Conservation (phyloP, 2,329 filamentous ascomycete genomes). For the Colletotrichum musicola region DNA sequence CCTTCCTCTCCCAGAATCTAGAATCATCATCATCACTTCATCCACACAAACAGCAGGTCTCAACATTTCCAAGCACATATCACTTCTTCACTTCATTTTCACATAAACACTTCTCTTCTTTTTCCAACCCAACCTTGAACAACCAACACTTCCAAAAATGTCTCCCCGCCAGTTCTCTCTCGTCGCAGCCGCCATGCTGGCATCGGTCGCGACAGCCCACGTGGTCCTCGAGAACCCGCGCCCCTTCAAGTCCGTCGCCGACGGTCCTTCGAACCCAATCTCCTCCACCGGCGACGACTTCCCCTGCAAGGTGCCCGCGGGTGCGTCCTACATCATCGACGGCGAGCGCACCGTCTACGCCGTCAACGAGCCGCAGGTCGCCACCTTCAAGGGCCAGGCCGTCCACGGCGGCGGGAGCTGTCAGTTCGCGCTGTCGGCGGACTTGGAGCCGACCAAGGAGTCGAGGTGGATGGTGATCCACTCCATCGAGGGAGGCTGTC, state of each 20-base stretch:
- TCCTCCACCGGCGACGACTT: slow-evolving; percentile 31
- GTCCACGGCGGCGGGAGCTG: slow-evolving; percentile 34
- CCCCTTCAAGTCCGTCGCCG: slow-evolving; percentile 30
- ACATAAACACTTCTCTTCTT: neutral
- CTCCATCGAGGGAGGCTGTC: slow-evolving; percentile 33
- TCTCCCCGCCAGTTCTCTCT: neutral
- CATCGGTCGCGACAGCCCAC: slow-evolving; percentile 16
- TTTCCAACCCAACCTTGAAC: too few relatives aligned
- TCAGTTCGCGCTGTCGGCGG: slow-evolving; percentile 28
- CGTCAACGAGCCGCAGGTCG: slow-evolving; percentile 23
- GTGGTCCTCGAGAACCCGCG: slow-evolving; percentile 34
- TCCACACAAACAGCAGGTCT: neutral
- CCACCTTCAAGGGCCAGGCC: slow-evolving; percentile 30
- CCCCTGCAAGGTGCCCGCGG: slow-evolving; percentile 26
- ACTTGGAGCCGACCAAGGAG: slow-evolving; percentile 22
- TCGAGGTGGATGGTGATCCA: slow-evolving; percentile 35
- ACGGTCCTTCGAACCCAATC: slow-evolving; percentile 29
- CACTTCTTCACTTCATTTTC: neutral
- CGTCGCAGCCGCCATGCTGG: slow-evolving; percentile 8
- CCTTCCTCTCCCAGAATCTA: neutral
- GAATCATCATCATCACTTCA: slow-evolving; percentile 1
- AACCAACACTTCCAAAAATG: too few relatives aligned
- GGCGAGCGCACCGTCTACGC: slow-evolving; percentile 25
- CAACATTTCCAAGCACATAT: neutral
- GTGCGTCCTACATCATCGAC: slow-evolving; percentile 22